Base-by-base conservation (phyloP, 352 stramenopile genomes). In the Phytophthora pini region DNA sequence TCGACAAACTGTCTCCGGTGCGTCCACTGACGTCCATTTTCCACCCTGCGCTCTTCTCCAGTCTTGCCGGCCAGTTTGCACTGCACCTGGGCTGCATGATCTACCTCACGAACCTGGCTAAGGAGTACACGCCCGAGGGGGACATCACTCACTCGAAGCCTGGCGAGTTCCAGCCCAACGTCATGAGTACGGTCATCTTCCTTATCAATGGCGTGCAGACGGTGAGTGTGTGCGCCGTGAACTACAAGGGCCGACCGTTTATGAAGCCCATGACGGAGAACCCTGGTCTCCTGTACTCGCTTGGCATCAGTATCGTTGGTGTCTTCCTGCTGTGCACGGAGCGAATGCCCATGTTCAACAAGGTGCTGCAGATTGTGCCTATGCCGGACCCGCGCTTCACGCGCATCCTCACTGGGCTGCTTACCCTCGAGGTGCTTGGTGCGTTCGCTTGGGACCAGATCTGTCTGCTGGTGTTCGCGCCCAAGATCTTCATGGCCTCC, bases 171-270 rank as follows among this genome's bases (percentile, higher is more conserved):
- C 92, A 97, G 70, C 97, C 98, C 2, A 99, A 98, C 65, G 89
- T 98, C 2, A 95, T 99, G 73, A 99, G 99, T 71, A 98, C 96
- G 1, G 96, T 98, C 24, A 98, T 99, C 47, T 99, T 99, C 82
- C 74, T 99, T 13, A 79, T 99, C 38, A 99, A 93, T 62, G 85
- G 92, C 34, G 77, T 98, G 52, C 89, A 96, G 69, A 95, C 87
- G 0, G 87, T 99, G n/a, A 99, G 98, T 71, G 98, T 98, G n/a
- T 99, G 99, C 67, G 84, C 93, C 1, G 95, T 98, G 15, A 99
- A 99, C 82, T 99, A 99, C 88, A 93, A 97, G 76, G 98, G 98
- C 15, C 87, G 95, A 54, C 98, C 98, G 41, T 99, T 99, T 85
- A 99, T 99, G 93, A 97, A 99, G 82, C 94, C 89, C 59, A 94